Evolutionary conservation across 352 stramenopile species (phyloP), one percentile per base, ranked within the genome.

Genomic region (Blastocystis hominis): DNA sequence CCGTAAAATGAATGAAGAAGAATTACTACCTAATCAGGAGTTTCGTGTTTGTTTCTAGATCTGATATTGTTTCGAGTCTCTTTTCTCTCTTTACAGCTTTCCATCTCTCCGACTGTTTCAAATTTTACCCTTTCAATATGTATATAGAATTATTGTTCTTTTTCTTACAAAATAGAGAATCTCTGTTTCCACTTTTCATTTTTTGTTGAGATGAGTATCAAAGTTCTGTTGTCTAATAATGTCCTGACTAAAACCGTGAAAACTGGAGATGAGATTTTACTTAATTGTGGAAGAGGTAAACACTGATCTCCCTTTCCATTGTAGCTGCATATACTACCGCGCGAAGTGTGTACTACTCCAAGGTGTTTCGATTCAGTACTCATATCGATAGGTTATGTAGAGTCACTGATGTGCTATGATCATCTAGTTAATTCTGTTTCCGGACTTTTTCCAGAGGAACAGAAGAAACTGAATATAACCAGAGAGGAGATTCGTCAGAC

Each of bases 261-360:
- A 40, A 84, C 24, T 53, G 44, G 44, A 24, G 54, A 66, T 68
- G 44, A 84, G 30, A 47, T 84, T 7, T 34, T 84, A 3, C 24
- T 66, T 34, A 53, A 84, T n/a, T 84, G 72, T 84, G 72, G 72
- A 68, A 5, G 72, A 63, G 44, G 72, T 84, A 30, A 5, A 5
- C 15, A 6, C 40, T 64, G 6, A 15, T 3, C 44, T 20, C 13
- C 10, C 13, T 0, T 54, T 13, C 68, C 2, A 84, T 64, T 64
- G 7, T 68, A 84, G 72, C 72, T 55, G 77, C 77, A 53, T 87
- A 87, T 17, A 87, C 77, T 40, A 78, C 53, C 9, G 77, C 77
- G 7, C 36, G 77, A 78, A 87, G 62, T 63, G 77, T 87, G 13
- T 17, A 40, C 20, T n/a, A 63, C 10, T 75, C 77, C n/a, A 87